Evolutionary conservation across 225 moss, liverwort and hornwort genomes (phyloP).

Genomic region (Marchantia polymorpha): DNA sequence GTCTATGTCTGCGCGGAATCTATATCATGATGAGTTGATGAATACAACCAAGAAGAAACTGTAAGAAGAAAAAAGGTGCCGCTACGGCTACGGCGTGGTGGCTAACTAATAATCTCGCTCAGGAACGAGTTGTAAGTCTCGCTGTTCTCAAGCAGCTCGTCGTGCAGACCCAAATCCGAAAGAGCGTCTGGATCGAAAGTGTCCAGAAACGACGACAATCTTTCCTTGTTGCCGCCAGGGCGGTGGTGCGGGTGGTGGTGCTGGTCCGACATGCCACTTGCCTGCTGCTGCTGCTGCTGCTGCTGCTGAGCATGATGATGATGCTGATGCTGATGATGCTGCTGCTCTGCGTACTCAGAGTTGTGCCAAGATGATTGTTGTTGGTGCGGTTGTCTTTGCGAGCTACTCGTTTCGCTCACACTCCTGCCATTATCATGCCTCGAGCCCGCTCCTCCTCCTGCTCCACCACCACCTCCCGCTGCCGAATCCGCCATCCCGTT

Average conservation of each 20-base stretch:
- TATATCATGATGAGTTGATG: background rate
- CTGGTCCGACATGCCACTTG: conserved; percentile 16
- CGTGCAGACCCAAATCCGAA: conserved; percentile 43
- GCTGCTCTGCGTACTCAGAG: conserved; percentile 4
- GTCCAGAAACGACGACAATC: conserved; percentile 38
- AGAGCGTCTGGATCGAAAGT: conserved; percentile 44
- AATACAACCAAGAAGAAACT: background rate
- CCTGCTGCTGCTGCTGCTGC: background rate
- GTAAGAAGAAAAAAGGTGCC: background rate
- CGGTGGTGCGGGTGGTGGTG: conserved; percentile 13
- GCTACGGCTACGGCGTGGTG: background rate
- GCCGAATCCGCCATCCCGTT: conserved; percentile 18
- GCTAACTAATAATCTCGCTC: conserved; percentile 40
- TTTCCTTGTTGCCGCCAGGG: conserved; percentile 27
- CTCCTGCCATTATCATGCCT: conserved; percentile 11
- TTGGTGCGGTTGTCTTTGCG: conserved; percentile 10
- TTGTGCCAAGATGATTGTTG: conserved; percentile 22
- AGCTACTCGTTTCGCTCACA: conserved; percentile 1
- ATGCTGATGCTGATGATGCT: background rate
- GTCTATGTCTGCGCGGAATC: background rate
- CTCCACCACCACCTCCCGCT: background rate
- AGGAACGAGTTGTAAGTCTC: conserved; percentile 48
- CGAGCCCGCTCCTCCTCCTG: background rate
- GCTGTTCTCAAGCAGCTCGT: conserved; percentile 41
- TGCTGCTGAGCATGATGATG: no score